Evolutionary conservation across 2,329 filamentous ascomycete species (phyloP), one percentile per base, ranked within the genome.

Genomic region (Clarireedia paspali): DNA sequence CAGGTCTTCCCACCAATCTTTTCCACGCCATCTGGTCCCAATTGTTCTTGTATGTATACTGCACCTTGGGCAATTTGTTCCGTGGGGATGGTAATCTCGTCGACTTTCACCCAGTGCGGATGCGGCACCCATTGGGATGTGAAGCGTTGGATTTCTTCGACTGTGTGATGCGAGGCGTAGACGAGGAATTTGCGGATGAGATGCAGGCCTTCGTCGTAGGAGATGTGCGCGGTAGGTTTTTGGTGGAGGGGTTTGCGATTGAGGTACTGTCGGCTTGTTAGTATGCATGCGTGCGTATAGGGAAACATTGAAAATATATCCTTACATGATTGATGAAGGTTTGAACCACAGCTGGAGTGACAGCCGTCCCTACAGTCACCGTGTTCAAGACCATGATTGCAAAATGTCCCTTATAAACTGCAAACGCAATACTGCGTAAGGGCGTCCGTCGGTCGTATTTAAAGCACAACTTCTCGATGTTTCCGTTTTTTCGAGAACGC

Each of bases 131-230:
- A 91, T 76, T 96, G 92, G 14, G 83, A 77, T 0, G 92, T 96
- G 70, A 97, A 97, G 3, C 85, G 83, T 68, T 99, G 94, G 30
- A 97, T 73, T 61, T 97, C 91, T 72, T 99, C 94, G 64, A 99
- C 87, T 0, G 89, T 91, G 70, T 96, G 89, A 60, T 89, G 85
- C 1, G 92, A 91, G 3, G 91, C 87, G 71, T 91, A 94, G 44
- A 81, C 72, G 38, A 99, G 80, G 71, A 99, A 97, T 38, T 86
- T 82, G 50, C 91, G 88, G 64, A 97, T 87, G 50, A 99, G 79
- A 61, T 89, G 83, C 14, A 99, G 79, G 39, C 91, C 92, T 73
- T 96, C 89, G 68, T 97, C 89, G 73, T 99, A 99, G 53, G 91
- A 91, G 55, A 99, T 84, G 70, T 95, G 89, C 1, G 88, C 88